Evolutionary conservation across 371 early-diverging fungal species (phyloP).

Genomic region (Apophysomyces trapeziformis): DNA sequence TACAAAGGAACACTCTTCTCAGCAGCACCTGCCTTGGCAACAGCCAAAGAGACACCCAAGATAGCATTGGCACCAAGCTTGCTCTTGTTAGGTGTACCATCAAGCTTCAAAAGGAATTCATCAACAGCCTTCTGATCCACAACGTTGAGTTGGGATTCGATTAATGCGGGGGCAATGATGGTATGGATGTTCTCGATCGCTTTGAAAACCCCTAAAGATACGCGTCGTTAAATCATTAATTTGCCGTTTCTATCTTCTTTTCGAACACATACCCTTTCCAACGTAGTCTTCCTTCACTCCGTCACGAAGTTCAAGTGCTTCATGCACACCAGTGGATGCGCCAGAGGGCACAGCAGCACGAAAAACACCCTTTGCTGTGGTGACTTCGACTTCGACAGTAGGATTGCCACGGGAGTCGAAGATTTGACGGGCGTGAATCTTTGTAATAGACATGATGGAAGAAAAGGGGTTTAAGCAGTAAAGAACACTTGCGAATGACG

Average conservation of each 20-base stretch:
- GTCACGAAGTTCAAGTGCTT: slow-evolving; percentile 98
- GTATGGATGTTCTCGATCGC: slow-evolving; percentile 95
- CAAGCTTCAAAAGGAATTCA: slow-evolving; percentile 87
- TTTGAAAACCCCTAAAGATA: slow-evolving; percentile 78
- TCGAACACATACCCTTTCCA: slow-evolving; percentile 85
- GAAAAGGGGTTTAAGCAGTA: slow-evolving; percentile 12
- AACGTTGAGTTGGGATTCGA: slow-evolving; percentile 75
- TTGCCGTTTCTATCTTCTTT: background rate
- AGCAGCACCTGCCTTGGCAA: slow-evolving; percentile 96
- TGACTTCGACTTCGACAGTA: slow-evolving; percentile 98
- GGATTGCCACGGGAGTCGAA: slow-evolving; percentile 99
- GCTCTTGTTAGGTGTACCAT: slow-evolving; percentile 96
- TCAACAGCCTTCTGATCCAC: slow-evolving; percentile 91
- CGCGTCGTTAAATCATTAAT: background rate
- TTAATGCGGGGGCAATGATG: slow-evolving; percentile 85
- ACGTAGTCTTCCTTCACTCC: slow-evolving; percentile 83
- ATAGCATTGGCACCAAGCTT: slow-evolving; percentile 99
- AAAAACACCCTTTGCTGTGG: slow-evolving; percentile 89
- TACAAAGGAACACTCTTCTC: slow-evolving; percentile 92
- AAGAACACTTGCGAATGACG: slow-evolving; percentile 15
- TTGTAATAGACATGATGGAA: slow-evolving; percentile 59
- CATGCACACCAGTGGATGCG: slow-evolving; percentile 99
- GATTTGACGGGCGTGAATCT: slow-evolving; percentile 97
- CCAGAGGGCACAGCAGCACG: slow-evolving; percentile 99
- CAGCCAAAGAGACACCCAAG: slow-evolving; percentile 97